Evolutionary conservation across 2,329 filamentous ascomycete genomes (phyloP).

Genomic region (Botrytis porri): DNA sequence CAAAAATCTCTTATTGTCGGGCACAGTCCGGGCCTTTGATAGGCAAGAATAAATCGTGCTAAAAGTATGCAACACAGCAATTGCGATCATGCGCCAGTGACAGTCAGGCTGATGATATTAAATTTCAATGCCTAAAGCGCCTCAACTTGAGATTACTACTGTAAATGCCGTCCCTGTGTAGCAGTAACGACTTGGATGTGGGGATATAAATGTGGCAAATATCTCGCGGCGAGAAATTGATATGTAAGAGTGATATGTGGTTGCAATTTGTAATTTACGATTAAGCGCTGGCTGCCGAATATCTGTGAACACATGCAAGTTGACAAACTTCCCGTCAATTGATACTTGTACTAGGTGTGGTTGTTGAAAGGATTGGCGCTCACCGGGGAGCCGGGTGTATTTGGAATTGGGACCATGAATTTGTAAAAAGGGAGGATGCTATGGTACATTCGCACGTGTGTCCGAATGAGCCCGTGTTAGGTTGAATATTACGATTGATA

Average conservation of each 20-base stretch:
- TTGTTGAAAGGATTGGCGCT: not conserved
- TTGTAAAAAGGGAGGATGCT: not conserved
- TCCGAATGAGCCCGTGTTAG: not conserved
- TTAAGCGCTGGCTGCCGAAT: not conserved
- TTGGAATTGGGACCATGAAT: not conserved
- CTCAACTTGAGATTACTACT: not conserved
- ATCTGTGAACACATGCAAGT: not conserved
- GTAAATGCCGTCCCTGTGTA: constrained; percentile 2
- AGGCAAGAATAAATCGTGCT: not conserved
- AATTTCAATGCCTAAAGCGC: not conserved
- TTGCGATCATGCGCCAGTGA: not conserved
- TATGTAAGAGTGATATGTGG: not conserved
- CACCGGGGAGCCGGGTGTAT: not conserved
- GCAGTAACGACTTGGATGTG: constrained; percentile 1
- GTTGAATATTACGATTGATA: not conserved
- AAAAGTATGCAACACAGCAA: not conserved
- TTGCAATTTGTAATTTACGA: not conserved
- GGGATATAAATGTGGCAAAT: not conserved
- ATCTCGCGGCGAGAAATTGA: not conserved
- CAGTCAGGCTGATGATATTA: not conserved
- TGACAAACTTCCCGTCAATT: not conserved
- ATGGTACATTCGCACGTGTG: constrained; percentile 5
- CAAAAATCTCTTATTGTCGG: not conserved
- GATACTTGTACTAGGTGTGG: not conserved
- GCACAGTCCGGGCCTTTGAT: not conserved